Percentiles rank a stretch among this genome's conserved stretches.
These are phyloP conservation scores for Annulohypoxylon bovei DNA, from an alignment of 495 filamentous ascomycete species.

Conservation along the genomic window DNA sequence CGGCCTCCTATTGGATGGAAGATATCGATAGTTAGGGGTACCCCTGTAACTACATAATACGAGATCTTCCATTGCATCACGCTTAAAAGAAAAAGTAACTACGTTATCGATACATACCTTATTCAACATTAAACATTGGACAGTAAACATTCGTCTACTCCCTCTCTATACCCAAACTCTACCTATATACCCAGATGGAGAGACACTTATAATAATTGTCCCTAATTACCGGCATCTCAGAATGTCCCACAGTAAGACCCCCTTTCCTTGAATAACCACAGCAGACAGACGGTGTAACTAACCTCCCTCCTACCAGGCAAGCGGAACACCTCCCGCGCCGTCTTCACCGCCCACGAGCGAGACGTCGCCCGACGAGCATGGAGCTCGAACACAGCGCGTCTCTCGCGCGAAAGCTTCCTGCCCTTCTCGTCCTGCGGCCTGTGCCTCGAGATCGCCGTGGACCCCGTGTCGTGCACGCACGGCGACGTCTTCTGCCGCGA, in stretches of 20 bases:
- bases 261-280: background rate
- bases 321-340: constrained; percentile 93
- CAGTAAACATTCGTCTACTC: background rate
- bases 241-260: constrained; percentile 67
- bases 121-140: background rate
- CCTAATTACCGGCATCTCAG: constrained; percentile 18
- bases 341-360: constrained; percentile 95
- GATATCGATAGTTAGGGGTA: background rate
- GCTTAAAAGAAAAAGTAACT: background rate
- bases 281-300: constrained; percentile 9
- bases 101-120: background rate
- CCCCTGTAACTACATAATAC: constrained; percentile 16
- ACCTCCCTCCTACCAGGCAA: constrained; percentile 65
- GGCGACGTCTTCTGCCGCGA: constrained; percentile 98
- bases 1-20: constrained; percentile 19
- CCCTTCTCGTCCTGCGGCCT: constrained; percentile 90
- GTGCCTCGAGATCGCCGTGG: constrained; percentile 83
- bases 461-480: constrained; percentile 76
- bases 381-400: constrained; percentile 83
- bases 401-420: constrained; percentile 91
- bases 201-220: background rate
- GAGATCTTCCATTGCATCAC: background rate
- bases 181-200: background rate
- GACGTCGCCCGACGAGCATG: constrained; percentile 79
- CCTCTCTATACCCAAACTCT: background rate